Evolutionary conservation across 2,329 filamentous ascomycete species (phyloP).

Genomic region (Drechmeria coniospora): DNA sequence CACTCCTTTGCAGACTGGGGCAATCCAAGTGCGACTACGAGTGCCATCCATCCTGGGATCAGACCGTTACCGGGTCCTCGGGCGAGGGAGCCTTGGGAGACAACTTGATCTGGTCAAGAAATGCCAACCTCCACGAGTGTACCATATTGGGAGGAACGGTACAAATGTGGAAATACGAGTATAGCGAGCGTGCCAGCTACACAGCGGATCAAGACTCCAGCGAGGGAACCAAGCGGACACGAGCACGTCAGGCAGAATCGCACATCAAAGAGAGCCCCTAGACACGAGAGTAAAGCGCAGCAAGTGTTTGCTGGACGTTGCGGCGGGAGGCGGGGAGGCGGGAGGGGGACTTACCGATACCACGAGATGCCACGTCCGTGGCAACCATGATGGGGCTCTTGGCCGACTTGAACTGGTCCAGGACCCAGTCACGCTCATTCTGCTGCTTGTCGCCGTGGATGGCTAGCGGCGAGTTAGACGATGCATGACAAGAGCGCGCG

Average conservation of each 20-base stretch:
- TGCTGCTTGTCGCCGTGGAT: constrained; percentile 99
- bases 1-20: constrained; percentile 41
- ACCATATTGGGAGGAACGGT: constrained; percentile 42
- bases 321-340: constrained; percentile 19
- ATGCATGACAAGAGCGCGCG: constrained; percentile 16
- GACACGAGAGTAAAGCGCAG: constrained; percentile 85
- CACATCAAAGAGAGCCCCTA: constrained; percentile 77
- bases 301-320: constrained; percentile 44
- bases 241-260: constrained; percentile 82
- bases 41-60: constrained; percentile 34
- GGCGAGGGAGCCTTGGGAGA: constrained; percentile 42
- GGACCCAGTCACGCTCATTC: constrained; percentile 97
- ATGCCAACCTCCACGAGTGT: constrained; percentile 65
- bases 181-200: constrained; percentile 39
- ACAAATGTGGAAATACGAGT: constrained; percentile 65
- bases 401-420: constrained; percentile 98
- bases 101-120: constrained; percentile 64
- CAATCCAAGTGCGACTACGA: constrained; percentile 43
- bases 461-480: constrained; percentile 38
- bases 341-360: constrained; percentile 81
- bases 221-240: constrained; percentile 65
- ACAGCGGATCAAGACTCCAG: constrained; percentile 65
- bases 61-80: constrained; percentile 41
- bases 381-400: constrained; percentile 99
- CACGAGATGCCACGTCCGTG: constrained; percentile 98